Evolutionary conservation across 208 protist genomes (phyloP).

Genomic region (Leishmania guyanensis): DNA sequence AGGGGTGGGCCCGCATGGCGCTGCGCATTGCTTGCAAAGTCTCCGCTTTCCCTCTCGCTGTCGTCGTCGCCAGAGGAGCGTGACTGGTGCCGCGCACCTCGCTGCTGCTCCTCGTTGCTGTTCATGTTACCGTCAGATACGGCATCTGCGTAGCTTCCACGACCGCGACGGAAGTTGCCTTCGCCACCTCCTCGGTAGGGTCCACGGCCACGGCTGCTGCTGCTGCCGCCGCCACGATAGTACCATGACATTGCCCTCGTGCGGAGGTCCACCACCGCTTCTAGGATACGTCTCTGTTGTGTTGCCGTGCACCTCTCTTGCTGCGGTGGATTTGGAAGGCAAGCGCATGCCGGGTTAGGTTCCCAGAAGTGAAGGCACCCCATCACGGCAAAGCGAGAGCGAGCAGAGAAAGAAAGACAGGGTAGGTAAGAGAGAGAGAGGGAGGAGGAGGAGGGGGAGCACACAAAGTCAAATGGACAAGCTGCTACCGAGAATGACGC

Average conservation of each 20-base stretch:
- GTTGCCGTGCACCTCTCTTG: background rate
- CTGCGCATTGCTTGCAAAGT: background rate
- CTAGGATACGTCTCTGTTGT: background rate
- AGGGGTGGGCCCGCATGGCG: background rate
- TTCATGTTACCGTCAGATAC: background rate
- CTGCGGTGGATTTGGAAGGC: background rate
- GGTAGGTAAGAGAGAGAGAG: background rate
- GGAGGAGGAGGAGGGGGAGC: background rate
- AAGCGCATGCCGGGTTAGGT: background rate
- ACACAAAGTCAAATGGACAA: background rate
- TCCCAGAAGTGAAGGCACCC: background rate
- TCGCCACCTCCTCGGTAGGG: background rate
- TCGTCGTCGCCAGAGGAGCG: constrained; percentile 15
- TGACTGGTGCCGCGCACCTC: background rate
- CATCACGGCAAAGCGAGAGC: background rate
- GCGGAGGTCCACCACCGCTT: background rate
- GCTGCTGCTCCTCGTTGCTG: background rate
- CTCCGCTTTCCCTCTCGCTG: background rate
- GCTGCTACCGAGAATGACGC: background rate
- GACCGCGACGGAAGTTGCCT: background rate
- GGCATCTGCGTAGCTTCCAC: constrained; percentile 11
- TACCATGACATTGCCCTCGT: constrained; percentile 11
- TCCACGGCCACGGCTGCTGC: background rate
- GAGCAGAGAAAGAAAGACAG: background rate
- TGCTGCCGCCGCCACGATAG: constrained; percentile 8